Conservation (phyloP, 306 rosid species). For the Rubus idaeus region DNA sequence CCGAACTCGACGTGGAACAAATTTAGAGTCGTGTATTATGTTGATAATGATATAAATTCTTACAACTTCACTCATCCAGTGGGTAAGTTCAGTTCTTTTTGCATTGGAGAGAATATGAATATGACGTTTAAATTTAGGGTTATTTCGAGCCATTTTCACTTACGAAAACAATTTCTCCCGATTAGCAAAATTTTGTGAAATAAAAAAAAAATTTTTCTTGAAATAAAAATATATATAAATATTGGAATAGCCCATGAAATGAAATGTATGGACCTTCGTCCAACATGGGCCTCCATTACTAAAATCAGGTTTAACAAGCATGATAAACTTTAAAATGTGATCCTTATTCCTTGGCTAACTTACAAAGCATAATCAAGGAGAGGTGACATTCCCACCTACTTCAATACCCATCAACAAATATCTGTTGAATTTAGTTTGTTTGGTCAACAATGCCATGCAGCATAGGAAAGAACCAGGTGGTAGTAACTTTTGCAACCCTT, state of each 20-base stretch:
- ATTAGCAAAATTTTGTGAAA: neutral
- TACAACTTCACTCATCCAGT: too few relatives aligned
- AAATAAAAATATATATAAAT: neutral
- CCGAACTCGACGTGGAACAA: too few relatives aligned
- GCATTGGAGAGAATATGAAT: too few relatives aligned
- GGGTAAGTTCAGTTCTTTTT: too few relatives aligned
- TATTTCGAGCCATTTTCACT: too few relatives aligned
- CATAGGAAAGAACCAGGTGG: neutral
- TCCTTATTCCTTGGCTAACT: too few relatives aligned
- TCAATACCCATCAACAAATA: constrained; percentile 1
- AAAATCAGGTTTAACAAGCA: neutral
- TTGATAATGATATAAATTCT: too few relatives aligned
- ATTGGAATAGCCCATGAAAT: neutral
- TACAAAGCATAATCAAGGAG: constrained; percentile 4
- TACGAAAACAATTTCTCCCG: neutral
- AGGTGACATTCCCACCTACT: neutral
- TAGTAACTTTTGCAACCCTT: neutral
- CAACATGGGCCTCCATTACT: neutral
- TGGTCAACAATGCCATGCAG: constrained; percentile 12
- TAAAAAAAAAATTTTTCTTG: neutral
- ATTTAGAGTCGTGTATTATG: too few relatives aligned
- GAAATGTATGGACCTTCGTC: neutral
- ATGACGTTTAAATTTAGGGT: too few relatives aligned
- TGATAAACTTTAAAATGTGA: neutral
- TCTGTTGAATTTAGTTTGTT: neutral